Evolutionary conservation across 805 yeast genomes (phyloP).

Genomic region (Saccharomycopsis oosterbeekiorum): DNA sequence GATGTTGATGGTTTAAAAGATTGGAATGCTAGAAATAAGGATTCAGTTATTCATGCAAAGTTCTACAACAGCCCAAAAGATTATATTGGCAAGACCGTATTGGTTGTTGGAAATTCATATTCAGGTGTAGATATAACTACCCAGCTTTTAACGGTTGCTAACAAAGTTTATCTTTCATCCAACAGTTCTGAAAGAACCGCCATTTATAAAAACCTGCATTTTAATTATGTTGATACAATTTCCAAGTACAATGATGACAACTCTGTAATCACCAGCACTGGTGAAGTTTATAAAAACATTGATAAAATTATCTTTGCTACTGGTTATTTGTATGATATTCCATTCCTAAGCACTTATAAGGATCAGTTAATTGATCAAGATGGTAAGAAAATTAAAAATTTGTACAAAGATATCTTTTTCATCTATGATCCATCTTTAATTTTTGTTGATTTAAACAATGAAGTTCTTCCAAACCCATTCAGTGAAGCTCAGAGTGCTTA

Average conservation of each 20-base stretch:
- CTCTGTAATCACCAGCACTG: conserved; percentile 40
- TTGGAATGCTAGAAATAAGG: conserved; percentile 37
- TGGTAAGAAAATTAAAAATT: conserved; percentile 39
- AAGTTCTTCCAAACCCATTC: conserved; percentile 52
- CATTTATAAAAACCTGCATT: background rate
- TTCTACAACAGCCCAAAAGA: conserved; percentile 31
- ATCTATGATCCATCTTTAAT: conserved; percentile 54
- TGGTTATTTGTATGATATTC: conserved; percentile 60
- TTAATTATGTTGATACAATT: background rate
- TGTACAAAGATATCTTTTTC: conserved; percentile 53
- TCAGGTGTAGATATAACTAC: conserved; percentile 65
- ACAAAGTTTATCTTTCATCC: background rate
- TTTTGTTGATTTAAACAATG: conserved; percentile 51
- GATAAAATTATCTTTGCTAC: conserved; percentile 63
- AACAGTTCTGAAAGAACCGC: background rate
- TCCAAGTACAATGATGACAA: background rate
- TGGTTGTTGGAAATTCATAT: conserved; percentile 70
- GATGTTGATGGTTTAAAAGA: conserved; percentile 41
- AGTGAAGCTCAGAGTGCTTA: conserved; percentile 58
- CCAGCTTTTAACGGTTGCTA: conserved; percentile 30
- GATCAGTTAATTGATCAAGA: conserved; percentile 32
- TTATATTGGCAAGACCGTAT: conserved; percentile 36
- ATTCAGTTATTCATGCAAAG: conserved; percentile 47
- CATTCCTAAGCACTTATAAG: conserved; percentile 29
- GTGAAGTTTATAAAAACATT: conserved; percentile 34